These are phyloP conservation scores for Ceratocystis destructans DNA, from an alignment of 2,329 filamentous ascomycete species.

Conservation along the genomic window DNA sequence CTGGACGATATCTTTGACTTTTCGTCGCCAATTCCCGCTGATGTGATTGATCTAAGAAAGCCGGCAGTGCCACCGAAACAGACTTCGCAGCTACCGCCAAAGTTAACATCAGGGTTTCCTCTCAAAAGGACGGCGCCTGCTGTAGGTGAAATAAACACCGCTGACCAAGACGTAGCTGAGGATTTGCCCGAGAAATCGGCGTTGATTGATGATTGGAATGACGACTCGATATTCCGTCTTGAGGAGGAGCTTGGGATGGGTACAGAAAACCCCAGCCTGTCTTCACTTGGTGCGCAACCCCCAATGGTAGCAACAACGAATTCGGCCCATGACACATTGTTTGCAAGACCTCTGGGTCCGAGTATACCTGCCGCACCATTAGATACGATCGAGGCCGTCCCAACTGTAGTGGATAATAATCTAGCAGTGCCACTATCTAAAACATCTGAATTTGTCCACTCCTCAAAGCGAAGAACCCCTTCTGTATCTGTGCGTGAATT, in stretches of 20 bases:
- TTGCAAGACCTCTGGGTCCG: background rate
- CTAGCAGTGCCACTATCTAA: background rate
- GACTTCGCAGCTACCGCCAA: background rate
- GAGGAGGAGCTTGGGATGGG: background rate
- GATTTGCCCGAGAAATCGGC: background rate
- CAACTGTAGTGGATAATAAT: background rate
- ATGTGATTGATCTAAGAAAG: background rate
- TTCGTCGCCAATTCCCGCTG: background rate
- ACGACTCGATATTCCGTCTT: conserved; percentile 7
- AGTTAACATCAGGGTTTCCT: background rate
- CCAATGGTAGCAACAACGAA: background rate
- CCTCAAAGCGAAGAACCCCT: background rate
- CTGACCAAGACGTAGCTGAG: background rate
- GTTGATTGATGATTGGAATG: conserved; percentile 8
- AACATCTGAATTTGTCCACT: background rate
- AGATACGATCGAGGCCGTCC: no score
- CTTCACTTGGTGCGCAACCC: background rate
- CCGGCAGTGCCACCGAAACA: background rate
- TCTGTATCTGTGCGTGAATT: background rate
- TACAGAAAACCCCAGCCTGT: no score
- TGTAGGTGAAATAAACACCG: background rate
- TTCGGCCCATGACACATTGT: background rate
- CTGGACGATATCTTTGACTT: background rate
- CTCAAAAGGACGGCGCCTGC: background rate
- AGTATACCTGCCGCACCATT: background rate